Base-by-base conservation (phyloP, 1,284 basidiomycete genomes). In the Sanghuangporus baumii region DNA sequence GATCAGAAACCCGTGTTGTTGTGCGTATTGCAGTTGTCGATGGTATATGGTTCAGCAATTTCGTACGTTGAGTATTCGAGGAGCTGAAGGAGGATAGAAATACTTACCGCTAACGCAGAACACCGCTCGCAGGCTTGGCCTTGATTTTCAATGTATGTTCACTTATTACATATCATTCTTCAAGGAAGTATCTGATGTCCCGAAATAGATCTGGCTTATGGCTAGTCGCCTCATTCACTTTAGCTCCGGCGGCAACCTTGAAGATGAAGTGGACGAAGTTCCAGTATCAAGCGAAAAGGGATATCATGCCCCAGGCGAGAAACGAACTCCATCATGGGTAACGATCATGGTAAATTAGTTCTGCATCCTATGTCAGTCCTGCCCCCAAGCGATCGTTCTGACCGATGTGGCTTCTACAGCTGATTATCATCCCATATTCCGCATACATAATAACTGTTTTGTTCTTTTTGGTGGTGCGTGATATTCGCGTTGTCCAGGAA, bases 131-230 rank as follows among this genome's bases (percentile, higher is more conserved):
- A 4, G 57, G 57, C 7, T 20, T 58, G 26, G 57, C 57, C 9
- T 12, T 58, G 20, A 18, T 58, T 18, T 58, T 48, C 57, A 58
- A 58, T 47, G 57, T 18, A 34, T 46, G 43, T 46, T 31, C 34
- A 18, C 5, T 23, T 34, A 31, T 12, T 7, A 34, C n/a, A 2
- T 14, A 36, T 48, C n/a, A 2, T n/a, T 9, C 38, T 23, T 12
- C 38, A n/a, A 12, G 16, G 34, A 26, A 26, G 16, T 9, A 6
- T 14, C 26, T 48, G 14, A 34, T 6, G 36, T 46, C 20, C 18
- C 23, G 36, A 48, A 20, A 23, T 47, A 58, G 57, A 47, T 58
- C 12, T 58, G 57, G 57, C 57, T 58, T 16, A 20, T 14, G 14
- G 34, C 47, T 4, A 6, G 43, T 4, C 16, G 23, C 20, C 55